A percentile compares a stretch with the other conserved stretches of the same genome.
These are phyloP conservation scores for Coemansia sp. DNA, from an alignment of 192 early-diverging fungal genomes.

Conservation along the genomic window DNA sequence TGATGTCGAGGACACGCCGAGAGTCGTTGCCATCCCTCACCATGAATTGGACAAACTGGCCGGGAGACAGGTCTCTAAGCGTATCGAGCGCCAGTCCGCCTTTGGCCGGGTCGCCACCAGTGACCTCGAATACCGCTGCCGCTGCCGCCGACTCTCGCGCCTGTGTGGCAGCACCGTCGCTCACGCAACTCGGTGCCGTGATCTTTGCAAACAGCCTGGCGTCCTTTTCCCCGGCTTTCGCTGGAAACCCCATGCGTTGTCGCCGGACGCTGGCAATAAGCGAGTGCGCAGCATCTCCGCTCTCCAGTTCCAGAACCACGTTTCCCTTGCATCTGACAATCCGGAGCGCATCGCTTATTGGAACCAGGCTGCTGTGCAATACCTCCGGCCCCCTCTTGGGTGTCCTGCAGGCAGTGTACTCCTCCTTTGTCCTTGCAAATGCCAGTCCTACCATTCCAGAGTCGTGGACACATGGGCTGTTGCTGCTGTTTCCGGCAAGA, in stretches of 20 bases:
- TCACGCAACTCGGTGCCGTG: not conserved
- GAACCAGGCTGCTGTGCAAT: slow-evolving; percentile 1
- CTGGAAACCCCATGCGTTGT: not conserved
- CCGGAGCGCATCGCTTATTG: slow-evolving; percentile 26
- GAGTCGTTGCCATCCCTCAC: not conserved
- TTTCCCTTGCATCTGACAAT: slow-evolving; percentile 45
- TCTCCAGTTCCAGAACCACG: slow-evolving; percentile 48
- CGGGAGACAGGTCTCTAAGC: slow-evolving; percentile 26
- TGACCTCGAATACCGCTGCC: slow-evolving; percentile 33
- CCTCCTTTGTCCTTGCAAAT: slow-evolving; percentile 12
- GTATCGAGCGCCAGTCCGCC: slow-evolving; percentile 48
- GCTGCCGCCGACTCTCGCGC: not conserved
- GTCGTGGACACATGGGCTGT: not conserved
- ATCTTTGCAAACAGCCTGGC: slow-evolving; percentile 35
- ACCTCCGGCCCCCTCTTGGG: not conserved
- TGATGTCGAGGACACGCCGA: not conserved
- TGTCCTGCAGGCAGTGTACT: not conserved
- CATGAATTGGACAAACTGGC: slow-evolving; percentile 41
- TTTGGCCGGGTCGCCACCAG: slow-evolving; percentile 50
- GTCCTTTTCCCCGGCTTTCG: not conserved
- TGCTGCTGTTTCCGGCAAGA: not conserved
- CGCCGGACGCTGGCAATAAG: slow-evolving; percentile 32
- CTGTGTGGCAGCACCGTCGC: not conserved
- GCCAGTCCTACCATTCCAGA: slow-evolving; percentile 42
- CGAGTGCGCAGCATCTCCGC: slow-evolving; percentile 17